Percentiles rank a stretch among this genome's conserved stretches.
Conservation (phyloP, 768 basidiomycete species). For the Tylopilus intermedius region DNA sequence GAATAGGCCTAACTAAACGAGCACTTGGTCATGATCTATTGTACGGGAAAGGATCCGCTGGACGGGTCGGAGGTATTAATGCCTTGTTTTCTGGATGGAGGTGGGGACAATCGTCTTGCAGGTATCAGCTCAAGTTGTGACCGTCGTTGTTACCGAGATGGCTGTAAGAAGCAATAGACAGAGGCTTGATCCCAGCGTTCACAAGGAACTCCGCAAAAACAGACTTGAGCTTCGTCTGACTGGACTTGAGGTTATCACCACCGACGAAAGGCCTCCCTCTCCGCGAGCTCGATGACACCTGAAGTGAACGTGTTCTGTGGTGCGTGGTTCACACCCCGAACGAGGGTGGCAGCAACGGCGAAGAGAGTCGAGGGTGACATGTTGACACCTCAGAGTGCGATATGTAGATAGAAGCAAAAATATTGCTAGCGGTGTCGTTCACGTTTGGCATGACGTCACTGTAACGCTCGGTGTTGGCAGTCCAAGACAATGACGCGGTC, state of each 20-base stretch:
- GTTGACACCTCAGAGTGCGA: slow-evolving; percentile 93
- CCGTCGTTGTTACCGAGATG: slow-evolving; percentile 99
- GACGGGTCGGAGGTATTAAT: too few species aligned
- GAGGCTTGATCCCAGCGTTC: slow-evolving; percentile 96
- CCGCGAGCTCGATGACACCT: slow-evolving; percentile 88
- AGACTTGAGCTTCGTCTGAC: slow-evolving; percentile 95
- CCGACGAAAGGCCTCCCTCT: slow-evolving; percentile 89
- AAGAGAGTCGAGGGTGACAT: slow-evolving; percentile 96
- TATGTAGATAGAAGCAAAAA: slow-evolving; percentile 73
- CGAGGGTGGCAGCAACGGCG: slow-evolving; percentile 92
- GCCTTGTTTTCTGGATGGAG: too few species aligned
- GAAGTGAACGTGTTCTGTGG: slow-evolving; percentile 99
- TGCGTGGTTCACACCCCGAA: slow-evolving; percentile 97
- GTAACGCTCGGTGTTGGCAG: slow-evolving; percentile 98
- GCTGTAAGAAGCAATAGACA: slow-evolving; percentile 97
- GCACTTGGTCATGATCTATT: too few species aligned
- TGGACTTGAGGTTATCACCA: slow-evolving; percentile 96
- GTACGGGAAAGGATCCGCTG: too few species aligned
- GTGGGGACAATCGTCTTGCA: too few species aligned
- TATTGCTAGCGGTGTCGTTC: slow-evolving; percentile 88
- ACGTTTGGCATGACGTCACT: slow-evolving; percentile 89
- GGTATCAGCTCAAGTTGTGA: slow-evolving; percentile 79
- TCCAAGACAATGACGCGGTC: slow-evolving; percentile 96
- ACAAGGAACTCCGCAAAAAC: slow-evolving; percentile 98
- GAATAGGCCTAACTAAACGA: too few species aligned